Percentiles rank a stretch among this genome's conserved stretches.
Evolutionary conservation across 805 yeast species (phyloP).

Genomic region (Debaryomyces tyrocola): DNA sequence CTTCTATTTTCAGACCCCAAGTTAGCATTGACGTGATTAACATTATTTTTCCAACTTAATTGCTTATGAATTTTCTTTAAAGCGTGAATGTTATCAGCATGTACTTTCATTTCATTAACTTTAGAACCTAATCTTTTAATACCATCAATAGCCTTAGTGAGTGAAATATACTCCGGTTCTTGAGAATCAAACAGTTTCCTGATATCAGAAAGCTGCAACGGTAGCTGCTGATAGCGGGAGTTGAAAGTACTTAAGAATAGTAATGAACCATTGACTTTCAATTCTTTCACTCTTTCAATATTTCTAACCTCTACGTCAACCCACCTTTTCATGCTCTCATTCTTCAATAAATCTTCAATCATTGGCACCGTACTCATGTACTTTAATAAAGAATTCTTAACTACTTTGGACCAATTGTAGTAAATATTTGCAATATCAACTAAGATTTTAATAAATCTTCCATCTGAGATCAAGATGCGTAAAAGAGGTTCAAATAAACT

Average conservation of each 20-base stretch:
- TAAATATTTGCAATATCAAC: constrained; percentile 57
- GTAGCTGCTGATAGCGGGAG: constrained; percentile 50
- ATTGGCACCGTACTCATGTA: constrained; percentile 64
- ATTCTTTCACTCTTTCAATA: constrained; percentile 48
- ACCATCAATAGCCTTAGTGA: constrained; percentile 54
- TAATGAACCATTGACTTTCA: constrained; percentile 41
- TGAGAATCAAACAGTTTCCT: constrained; percentile 40
- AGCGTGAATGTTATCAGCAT: constrained; percentile 58
- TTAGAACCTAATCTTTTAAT: constrained; percentile 54
- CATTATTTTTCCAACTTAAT: constrained; percentile 51
- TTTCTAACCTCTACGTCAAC: constrained; percentile 49
- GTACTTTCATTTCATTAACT: constrained; percentile 62
- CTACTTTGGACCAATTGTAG: constrained; percentile 61
- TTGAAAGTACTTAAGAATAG: constrained; percentile 44
- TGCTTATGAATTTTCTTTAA: constrained; percentile 54
- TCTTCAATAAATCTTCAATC: constrained; percentile 54
- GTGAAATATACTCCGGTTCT: constrained; percentile 51
- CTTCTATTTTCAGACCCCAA: constrained; percentile 55
- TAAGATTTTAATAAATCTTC: constrained; percentile 59
- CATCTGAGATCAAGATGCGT: constrained; percentile 56
- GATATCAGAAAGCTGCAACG: constrained; percentile 62
- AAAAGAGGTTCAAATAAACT: constrained; percentile 58
- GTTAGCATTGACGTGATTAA: constrained; percentile 48
- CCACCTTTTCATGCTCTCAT: constrained; percentile 61
- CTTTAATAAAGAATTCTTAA: constrained; percentile 50